These are phyloP conservation scores for Sphagnum fallax DNA, from an alignment of 228 moss, liverwort and hornwort genomes.

Conservation along the genomic window DNA sequence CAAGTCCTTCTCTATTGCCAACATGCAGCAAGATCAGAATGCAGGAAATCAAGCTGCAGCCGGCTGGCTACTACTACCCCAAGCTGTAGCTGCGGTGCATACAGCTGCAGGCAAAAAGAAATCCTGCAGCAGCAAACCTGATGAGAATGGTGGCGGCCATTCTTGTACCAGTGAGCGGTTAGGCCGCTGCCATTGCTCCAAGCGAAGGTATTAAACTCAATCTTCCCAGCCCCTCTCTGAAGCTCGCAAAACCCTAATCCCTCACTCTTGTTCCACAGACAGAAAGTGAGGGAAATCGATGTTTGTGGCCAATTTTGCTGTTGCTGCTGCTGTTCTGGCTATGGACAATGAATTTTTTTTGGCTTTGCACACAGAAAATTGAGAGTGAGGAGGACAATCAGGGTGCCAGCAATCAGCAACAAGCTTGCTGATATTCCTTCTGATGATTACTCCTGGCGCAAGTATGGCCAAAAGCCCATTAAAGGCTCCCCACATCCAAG, in stretches of 20 bases:
- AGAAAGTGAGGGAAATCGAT: too few relatives aligned
- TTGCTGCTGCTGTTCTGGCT: too few relatives aligned
- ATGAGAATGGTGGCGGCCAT: constrained; percentile 49
- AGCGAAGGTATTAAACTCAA: constrained; percentile 55
- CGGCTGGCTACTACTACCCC: constrained; percentile 35
- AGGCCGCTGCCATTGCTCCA: constrained; percentile 90
- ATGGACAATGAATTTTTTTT: too few relatives aligned
- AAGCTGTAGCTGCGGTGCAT: constrained; percentile 31
- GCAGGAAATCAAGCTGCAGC: constrained; percentile 33
- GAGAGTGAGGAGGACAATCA: constrained; percentile 43
- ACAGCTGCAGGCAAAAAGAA: constrained; percentile 32
- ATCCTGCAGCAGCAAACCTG: constrained; percentile 73
- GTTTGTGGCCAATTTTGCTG: too few relatives aligned
- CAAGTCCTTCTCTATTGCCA: constrained; percentile 58
- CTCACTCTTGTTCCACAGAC: neutral
- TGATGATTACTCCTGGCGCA: constrained; percentile 68
- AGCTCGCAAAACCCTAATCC: neutral
- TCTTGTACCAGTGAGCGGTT: constrained; percentile 47
- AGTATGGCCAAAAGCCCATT: constrained; percentile 74
- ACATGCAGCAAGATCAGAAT: constrained; percentile 46
- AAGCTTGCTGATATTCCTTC: constrained; percentile 68
- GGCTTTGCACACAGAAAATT: constrained; percentile 28
- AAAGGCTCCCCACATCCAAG: constrained; percentile 75
- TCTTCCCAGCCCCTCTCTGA: neutral
- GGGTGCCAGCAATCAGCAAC: constrained; percentile 63